Evolutionary conservation across 345 rosid genomes (phyloP), one percentile per base, ranked within the genome.

Genomic region (Combretum micranthum): DNA sequence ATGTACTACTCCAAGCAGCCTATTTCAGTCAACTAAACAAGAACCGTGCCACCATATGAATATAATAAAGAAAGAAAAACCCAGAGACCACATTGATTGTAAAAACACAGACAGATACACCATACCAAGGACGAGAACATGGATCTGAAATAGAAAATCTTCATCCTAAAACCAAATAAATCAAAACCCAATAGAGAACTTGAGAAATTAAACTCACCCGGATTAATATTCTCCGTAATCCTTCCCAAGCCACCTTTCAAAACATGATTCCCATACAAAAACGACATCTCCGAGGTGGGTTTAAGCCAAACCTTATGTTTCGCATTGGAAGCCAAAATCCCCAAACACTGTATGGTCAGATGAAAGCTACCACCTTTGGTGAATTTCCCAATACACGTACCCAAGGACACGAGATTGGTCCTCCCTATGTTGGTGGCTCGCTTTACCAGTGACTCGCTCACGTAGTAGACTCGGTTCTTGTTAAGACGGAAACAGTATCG

Each of bases 251-350:
- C 97, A 8, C 97, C 96, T 77, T 88, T 92, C 75, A 86, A 63
- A 37, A 92, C 97, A 71, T 81, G 97, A 60, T 88, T 88, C 11
- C 97, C 94, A 39, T 92, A 92, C 69, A 86, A 67, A 71, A 86
- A 92, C 64, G 97, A 86, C 98, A 84, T 88, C 69, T 88, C 95
- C n/a, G 91, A 80, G 0, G 96, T 84, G 63, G 96, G 94, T 71
- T 88, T 92, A 3, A 92, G 80, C 97, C 97, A 88, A 15, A 88
- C 97, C 70, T 92, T 92, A 72, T 86, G 93, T 60, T 81, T 79
- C 12, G 96, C 86, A 59, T 89, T 87, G 12, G 85, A 81, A n/a
- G 94, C 94, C 61, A 86, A 17, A 13, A 85, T 67, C 44, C 66
- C 75, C 52, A 93, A 63, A 6, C 85, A 63, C 60, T 83, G 86